These are phyloP conservation scores for Posidonia oceanica DNA, from an alignment of 116 monocot genomes.

Conservation along the genomic window DNA sequence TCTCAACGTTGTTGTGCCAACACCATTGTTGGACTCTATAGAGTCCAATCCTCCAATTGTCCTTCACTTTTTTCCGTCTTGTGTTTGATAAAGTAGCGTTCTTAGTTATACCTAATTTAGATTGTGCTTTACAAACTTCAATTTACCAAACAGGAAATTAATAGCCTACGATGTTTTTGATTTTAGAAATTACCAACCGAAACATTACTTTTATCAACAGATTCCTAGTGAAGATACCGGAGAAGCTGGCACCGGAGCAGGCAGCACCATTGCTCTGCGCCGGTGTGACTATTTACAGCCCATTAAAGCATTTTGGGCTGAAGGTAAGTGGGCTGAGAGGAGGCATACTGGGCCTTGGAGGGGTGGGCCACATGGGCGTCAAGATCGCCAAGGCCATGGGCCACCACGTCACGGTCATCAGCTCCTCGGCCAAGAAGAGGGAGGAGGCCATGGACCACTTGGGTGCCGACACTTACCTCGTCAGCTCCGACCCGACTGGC, in stretches of 20 bases:
- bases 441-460: conserved; percentile 69
- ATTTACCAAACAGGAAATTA: too few species aligned
- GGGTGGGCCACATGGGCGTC: conserved; percentile 89
- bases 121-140: too few species aligned
- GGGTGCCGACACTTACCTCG: conserved; percentile 73
- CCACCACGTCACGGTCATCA: conserved; percentile 88
- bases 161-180: too few species aligned
- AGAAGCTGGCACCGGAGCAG: conserved; percentile 63
- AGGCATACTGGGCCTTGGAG: conserved; percentile 72
- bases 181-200: too few species aligned
- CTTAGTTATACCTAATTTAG: too few species aligned
- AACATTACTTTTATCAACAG: conserved; percentile 12
- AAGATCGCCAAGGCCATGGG: conserved; percentile 93
- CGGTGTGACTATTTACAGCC: conserved; percentile 92
- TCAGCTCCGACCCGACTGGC: conserved; percentile 48
- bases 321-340: conserved; percentile 25
- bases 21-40: too few species aligned
- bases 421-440: conserved; percentile 74
- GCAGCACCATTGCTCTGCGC: conserved; percentile 92
- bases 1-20: too few species aligned
- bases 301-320: conserved; percentile 61
- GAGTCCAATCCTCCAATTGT: too few species aligned
- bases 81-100: too few species aligned
- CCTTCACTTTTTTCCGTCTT: too few species aligned
- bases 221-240: conserved; percentile 73